These are phyloP conservation scores for Cercospora sesami DNA, from an alignment of 2,329 filamentous ascomycete species.

Conservation along the genomic window DNA sequence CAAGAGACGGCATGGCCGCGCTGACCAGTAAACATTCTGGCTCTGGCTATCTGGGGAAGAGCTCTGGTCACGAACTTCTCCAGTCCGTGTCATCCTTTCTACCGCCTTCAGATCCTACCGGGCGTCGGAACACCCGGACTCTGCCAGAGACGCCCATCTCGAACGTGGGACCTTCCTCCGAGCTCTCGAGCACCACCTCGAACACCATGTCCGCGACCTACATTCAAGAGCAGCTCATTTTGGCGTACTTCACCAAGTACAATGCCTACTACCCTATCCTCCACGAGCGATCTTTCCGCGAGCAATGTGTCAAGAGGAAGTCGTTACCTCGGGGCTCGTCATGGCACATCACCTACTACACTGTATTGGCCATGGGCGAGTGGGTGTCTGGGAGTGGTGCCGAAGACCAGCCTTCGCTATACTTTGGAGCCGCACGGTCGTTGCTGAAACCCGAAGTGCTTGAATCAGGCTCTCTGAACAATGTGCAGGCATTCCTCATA, in stretches of 20 bases:
- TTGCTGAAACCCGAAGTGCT: neutral
- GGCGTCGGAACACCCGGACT: neutral
- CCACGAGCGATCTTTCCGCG: constrained; percentile 19
- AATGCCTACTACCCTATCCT: constrained; percentile 24
- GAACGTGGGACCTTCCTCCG: neutral
- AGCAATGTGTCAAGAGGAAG: constrained; percentile 2
- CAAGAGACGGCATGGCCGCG: constrained; percentile 17
- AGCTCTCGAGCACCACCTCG: neutral
- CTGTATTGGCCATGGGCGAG: constrained; percentile 24
- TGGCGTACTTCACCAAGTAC: constrained; percentile 24
- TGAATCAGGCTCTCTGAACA: constrained; percentile 14
- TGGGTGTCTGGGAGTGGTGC: constrained; percentile 16
- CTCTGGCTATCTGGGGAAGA: constrained; percentile 23
- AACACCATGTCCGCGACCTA: neutral
- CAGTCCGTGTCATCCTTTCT: constrained; percentile 24
- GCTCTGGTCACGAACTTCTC: constrained; percentile 21
- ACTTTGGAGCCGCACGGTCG: constrained; percentile 19
- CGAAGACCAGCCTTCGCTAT: constrained; percentile 13
- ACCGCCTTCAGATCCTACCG: constrained; percentile 9
- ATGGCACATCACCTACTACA: constrained; percentile 23
- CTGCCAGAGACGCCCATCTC: neutral
- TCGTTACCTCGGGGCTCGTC: constrained; percentile 1
- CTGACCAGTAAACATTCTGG: constrained; percentile 13
- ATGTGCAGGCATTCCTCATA: constrained; percentile 24
- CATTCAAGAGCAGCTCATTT: constrained; percentile 19